These are phyloP conservation scores for Fusarium sp. DNA, from an alignment of 2,329 filamentous ascomycete species.

Conservation along the genomic window DNA sequence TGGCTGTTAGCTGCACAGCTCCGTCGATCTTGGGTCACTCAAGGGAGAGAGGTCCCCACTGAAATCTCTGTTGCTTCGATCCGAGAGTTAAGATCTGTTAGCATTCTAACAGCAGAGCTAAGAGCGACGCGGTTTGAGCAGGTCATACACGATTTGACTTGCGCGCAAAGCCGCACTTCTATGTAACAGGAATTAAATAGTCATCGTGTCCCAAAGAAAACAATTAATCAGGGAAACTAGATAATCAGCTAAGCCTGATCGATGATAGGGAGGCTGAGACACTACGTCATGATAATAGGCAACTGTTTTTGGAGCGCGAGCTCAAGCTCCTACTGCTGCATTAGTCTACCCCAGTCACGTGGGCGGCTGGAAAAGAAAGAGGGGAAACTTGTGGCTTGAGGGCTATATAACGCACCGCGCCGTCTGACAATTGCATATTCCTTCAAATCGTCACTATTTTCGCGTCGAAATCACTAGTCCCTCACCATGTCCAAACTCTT, in stretches of 20 bases:
- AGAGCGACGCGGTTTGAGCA: background rate
- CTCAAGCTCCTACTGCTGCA: background rate
- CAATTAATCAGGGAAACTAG: background rate
- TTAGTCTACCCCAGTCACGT: constrained; percentile 1
- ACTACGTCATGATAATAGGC: background rate
- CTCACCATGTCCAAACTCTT: constrained; percentile 9
- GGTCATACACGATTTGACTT: background rate
- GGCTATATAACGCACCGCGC: constrained; percentile 1
- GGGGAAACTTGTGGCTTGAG: constrained; percentile 5
- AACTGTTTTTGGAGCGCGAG: background rate
- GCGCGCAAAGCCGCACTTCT: background rate
- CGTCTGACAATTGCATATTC: background rate
- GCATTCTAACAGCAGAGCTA: background rate
- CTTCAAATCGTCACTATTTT: background rate
- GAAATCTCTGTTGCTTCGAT: background rate
- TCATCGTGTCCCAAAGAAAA: background rate
- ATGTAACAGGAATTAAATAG: background rate
- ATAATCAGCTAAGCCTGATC: background rate
- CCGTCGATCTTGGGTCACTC: background rate
- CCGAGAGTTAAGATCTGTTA: background rate
- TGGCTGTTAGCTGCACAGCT: background rate
- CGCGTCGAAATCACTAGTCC: background rate
- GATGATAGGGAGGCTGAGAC: background rate
- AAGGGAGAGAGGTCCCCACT: background rate
- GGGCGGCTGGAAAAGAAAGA: background rate